These are phyloP conservation scores for Micromonas commoda DNA, from an alignment of 139 green algal genomes.

Conservation along the genomic window DNA sequence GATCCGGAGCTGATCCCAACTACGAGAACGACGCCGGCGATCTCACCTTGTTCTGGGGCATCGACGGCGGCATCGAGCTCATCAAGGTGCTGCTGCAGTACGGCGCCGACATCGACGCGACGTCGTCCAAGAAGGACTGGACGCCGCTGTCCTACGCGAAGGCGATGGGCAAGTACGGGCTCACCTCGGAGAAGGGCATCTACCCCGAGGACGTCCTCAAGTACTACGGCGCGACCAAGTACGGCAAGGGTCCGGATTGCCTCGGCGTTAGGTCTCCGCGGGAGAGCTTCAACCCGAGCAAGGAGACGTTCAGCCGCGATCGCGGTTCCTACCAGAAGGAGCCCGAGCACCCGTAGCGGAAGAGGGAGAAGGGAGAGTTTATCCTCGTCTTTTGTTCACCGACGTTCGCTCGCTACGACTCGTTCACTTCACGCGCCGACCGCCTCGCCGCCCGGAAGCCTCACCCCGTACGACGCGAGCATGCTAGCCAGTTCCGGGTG, in stretches of 20 bases:
- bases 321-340: slow-evolving; percentile 65
- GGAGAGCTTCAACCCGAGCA: slow-evolving; percentile 71
- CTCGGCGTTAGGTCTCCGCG: slow-evolving; percentile 65
- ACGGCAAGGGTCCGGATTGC: slow-evolving; percentile 55
- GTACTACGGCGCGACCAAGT: slow-evolving; percentile 81
- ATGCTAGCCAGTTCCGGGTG: not conserved
- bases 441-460: slow-evolving; percentile 51
- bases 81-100: slow-evolving; percentile 56
- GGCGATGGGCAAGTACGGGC: slow-evolving; percentile 90
- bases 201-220: slow-evolving; percentile 74
- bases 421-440: slow-evolving; percentile 33
- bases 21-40: slow-evolving; percentile 63
- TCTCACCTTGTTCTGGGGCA: slow-evolving; percentile 84
- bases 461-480: slow-evolving; percentile 39
- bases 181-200: slow-evolving; percentile 88
- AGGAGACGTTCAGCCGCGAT: slow-evolving; percentile 62
- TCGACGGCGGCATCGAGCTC: slow-evolving; percentile 82
- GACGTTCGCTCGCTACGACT: not conserved
- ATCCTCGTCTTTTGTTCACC: not conserved
- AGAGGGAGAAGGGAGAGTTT: not conserved
- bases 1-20: slow-evolving; percentile 76
- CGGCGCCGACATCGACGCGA: slow-evolving; percentile 63
- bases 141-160: slow-evolving; percentile 77
- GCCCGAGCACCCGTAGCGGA: slow-evolving; percentile 12
- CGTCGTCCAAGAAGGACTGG: slow-evolving; percentile 68